These are phyloP conservation scores for Gracilaria gracilis DNA, from an alignment of 23 red algal species.

Conservation along the genomic window DNA sequence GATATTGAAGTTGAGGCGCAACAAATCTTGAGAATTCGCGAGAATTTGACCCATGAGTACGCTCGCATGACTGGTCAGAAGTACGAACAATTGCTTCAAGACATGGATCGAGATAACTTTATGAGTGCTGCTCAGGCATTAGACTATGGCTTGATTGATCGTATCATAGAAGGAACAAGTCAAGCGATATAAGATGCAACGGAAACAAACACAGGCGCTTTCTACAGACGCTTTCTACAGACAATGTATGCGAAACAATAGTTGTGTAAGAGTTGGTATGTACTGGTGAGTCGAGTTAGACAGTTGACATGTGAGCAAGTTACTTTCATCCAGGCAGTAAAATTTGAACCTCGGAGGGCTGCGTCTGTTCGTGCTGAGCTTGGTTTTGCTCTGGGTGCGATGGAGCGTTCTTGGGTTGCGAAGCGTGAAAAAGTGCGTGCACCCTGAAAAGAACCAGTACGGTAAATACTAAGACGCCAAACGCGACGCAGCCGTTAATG, in stretches of 20 bases:
- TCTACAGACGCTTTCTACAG: not conserved
- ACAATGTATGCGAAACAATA: not conserved
- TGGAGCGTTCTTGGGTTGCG: not conserved
- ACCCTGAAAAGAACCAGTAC: not conserved
- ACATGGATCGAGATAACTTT: conserved; percentile 99
- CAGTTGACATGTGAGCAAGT: not conserved
- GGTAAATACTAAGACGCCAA: not conserved
- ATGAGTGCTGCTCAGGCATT: conserved; percentile 94
- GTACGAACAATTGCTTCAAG: conserved; percentile 91
- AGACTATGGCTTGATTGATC: conserved; percentile 98
- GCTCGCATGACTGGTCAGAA: conserved; percentile 96
- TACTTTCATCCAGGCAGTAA: conserved; percentile 9
- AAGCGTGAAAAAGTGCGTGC: not conserved
- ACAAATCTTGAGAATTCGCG: conserved; percentile 97
- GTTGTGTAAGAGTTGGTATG: not conserved
- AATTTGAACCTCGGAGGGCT: conserved; percentile 8
- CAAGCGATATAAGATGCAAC: conserved; percentile 64
- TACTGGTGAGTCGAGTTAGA: conserved; percentile 4
- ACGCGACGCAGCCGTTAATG: conserved; percentile 6
- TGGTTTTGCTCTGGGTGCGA: not conserved
- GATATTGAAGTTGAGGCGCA: conserved; percentile 99
- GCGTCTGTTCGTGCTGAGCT: not conserved
- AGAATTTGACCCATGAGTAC: conserved; percentile 98
- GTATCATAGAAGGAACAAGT: conserved; percentile 95
- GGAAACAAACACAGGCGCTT: not conserved